Percentiles rank a stretch among this genome's conserved stretches.
phyloP scores from a whole-genome alignment of 331 rosid species.

The Pyracantha coccinea region DNA sequence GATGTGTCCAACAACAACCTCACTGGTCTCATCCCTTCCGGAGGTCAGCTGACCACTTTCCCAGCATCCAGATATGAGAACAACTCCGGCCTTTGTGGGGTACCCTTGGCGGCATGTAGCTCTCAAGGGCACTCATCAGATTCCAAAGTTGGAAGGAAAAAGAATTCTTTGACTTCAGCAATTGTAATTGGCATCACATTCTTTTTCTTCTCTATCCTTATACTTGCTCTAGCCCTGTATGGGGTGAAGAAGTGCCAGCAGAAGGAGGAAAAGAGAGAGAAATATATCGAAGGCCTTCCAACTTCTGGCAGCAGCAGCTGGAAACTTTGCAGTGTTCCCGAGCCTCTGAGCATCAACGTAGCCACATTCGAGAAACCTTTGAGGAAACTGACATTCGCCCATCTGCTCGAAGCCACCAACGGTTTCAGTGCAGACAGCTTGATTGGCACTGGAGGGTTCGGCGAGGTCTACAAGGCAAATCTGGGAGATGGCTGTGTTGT shows the following conservation, averaged over 20 bases:
- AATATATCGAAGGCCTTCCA: conserved; percentile 61
- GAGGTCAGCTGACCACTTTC: conserved; percentile 73
- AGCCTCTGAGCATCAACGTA: conserved; percentile 66
- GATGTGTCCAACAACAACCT: conserved; percentile 75
- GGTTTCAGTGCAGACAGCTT: conserved; percentile 68
- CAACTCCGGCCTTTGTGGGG: conserved; percentile 69
- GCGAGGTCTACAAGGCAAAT: conserved; percentile 74
- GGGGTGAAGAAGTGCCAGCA: conserved; percentile 23
- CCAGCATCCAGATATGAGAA: conserved; percentile 51
- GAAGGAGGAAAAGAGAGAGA: conserved; percentile 41
- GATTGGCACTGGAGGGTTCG: conserved; percentile 85
- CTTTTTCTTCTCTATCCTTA: conserved; percentile 33
- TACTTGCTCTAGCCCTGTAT: conserved; percentile 31
- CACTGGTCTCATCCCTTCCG: conserved; percentile 54
- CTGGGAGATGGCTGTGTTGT: conserved; percentile 60
- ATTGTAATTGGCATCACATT: conserved; percentile 29
- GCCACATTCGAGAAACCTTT: conserved; percentile 79
- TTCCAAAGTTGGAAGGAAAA: conserved; percentile 18
- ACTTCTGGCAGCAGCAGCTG: conserved; percentile 72
- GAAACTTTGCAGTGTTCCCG: conserved; percentile 61
- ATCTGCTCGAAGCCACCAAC: conserved; percentile 75
- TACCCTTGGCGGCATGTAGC: conserved; percentile 45
- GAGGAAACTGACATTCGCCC: conserved; percentile 58
- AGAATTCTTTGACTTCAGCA: conserved; percentile 35
- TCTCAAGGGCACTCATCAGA: conserved; percentile 9